phyloP scores from a whole-genome alignment of 768 basidiomycete genomes.

The Leucocoprinus leucothites region DNA sequence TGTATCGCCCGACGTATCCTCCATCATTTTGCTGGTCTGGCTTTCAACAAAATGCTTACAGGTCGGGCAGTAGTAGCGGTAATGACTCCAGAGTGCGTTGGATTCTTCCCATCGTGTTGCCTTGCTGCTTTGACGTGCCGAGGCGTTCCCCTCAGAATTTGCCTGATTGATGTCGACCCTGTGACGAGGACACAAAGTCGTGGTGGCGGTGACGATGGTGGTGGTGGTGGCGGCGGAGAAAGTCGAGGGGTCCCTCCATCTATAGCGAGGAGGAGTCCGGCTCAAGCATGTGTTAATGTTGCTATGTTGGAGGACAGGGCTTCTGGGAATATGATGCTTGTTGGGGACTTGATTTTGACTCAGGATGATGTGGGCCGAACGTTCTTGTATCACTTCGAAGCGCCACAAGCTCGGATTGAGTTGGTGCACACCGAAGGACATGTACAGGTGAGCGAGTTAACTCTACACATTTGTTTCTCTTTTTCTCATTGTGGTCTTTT shows the following conservation, averaged over 20 bases:
- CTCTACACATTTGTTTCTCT: not conserved
- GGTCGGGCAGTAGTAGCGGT: conserved; percentile 37
- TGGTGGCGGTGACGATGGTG: not conserved
- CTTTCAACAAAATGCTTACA: conserved; percentile 39
- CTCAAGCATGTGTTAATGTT: conserved; percentile 12
- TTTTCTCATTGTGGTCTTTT: conserved; percentile 5
- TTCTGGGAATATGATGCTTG: not conserved
- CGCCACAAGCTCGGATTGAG: conserved; percentile 5
- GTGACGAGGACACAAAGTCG: not conserved
- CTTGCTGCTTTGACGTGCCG: conserved; percentile 7
- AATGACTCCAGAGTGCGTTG: conserved; percentile 36
- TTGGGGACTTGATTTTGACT: conserved; percentile 6
- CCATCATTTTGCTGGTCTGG: conserved; percentile 37
- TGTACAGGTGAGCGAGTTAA: conserved; percentile 21
- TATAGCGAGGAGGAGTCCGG: not conserved
- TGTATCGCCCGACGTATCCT: conserved; percentile 42
- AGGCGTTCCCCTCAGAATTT: conserved; percentile 4
- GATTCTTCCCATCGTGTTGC: conserved; percentile 1
- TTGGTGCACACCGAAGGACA: conserved; percentile 11
- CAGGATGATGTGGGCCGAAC: conserved; percentile 9
- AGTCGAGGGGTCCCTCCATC: no score
- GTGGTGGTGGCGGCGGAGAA: not conserved
- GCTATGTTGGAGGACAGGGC: conserved; percentile 9
- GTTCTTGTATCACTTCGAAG: conserved; percentile 8
- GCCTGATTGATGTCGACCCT: conserved; percentile 10